Evolutionary conservation across 441 rosid species (phyloP).

Genomic region (Aquilaria agallochum): DNA sequence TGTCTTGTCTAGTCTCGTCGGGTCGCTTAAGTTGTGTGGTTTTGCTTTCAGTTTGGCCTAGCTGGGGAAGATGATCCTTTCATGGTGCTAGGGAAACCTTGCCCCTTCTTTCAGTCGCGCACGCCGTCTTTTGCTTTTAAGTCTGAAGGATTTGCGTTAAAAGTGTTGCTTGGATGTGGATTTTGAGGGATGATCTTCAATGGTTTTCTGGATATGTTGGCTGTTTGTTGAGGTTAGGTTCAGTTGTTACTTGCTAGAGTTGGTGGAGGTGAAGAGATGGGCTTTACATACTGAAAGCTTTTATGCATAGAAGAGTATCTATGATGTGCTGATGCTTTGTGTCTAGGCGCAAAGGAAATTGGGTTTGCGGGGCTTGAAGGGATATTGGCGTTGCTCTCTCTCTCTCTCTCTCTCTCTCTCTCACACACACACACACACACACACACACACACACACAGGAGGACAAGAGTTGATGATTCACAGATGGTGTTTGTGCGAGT

Average conservation of each 20-base stretch:
- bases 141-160: conserved; percentile 16
- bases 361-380: conserved; percentile 17
- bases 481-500: conserved; percentile 43
- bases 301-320: conserved; percentile 2
- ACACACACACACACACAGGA: neutral
- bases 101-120: conserved; percentile 13
- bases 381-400: conserved; percentile 14
- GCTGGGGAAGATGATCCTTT: conserved; percentile 42
- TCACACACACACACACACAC: too few species aligned
- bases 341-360: conserved; percentile 20
- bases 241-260: conserved; percentile 6
- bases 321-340: conserved; percentile 19
- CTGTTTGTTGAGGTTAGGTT: conserved; percentile 8
- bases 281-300: neutral
- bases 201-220: conserved; percentile 16
- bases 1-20: conserved; percentile 12
- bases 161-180: conserved; percentile 15
- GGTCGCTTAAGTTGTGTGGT: conserved; percentile 45
- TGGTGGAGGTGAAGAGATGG: conserved; percentile 14
- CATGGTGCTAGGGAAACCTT: conserved; percentile 41
- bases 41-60: conserved; percentile 52
- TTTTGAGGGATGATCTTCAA: conserved; percentile 9
- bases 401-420: neutral
- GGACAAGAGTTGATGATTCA: conserved; percentile 41
- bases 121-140: neutral